Evolutionary conservation across 345 rosid genomes (phyloP).

Genomic region (Psidium friedrichsthalianum): DNA sequence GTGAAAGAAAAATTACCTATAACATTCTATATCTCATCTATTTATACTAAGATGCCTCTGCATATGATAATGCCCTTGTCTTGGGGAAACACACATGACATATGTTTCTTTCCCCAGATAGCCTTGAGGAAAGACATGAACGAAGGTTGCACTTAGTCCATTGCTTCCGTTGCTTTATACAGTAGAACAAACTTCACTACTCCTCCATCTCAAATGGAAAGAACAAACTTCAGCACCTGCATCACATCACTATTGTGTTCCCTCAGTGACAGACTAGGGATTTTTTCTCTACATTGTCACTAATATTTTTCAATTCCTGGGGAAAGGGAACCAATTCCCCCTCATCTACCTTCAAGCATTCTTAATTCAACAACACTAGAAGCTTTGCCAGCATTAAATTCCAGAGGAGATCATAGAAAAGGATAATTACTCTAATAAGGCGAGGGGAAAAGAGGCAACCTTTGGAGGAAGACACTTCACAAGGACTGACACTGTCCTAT

Average conservation of each 20-base stretch:
- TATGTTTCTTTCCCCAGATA: neutral
- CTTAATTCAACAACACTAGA: neutral
- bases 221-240: neutral
- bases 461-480: slow-evolving; percentile 84
- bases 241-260: neutral
- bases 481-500: slow-evolving; percentile 67
- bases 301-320: too few species aligned
- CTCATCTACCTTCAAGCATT: neutral
- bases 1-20: neutral
- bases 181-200: neutral
- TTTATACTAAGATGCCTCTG: neutral
- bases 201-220: neutral
- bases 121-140: neutral
- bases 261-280: neutral
- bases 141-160: neutral
- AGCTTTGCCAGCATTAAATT: neutral
- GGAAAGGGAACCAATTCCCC: neutral
- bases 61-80: neutral
- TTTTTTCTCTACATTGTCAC: too few species aligned
- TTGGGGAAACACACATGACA: neutral
- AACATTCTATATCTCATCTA: neutral
- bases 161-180: neutral
- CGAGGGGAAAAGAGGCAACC: slow-evolving; percentile 23
- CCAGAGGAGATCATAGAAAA: too few species aligned
- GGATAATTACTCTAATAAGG: neutral